phyloP scores from a whole-genome alignment of 2,329 filamentous ascomycete species.

The Aspergillus japonicus region DNA sequence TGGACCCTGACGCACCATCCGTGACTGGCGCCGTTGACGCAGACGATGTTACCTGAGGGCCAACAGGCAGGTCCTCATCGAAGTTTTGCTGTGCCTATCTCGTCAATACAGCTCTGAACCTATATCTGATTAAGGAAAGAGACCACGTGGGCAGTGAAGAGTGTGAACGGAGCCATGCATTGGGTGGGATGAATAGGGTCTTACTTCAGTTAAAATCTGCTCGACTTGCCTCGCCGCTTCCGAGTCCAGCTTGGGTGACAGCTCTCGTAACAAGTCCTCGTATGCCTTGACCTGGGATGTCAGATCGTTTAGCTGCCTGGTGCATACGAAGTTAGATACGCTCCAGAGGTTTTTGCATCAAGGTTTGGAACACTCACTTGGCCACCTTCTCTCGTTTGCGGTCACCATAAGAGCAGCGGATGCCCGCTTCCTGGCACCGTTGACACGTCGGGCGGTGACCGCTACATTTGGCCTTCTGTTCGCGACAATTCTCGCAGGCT shows the following conservation, averaged over 20 bases:
- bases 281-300: slow-evolving; percentile 38
- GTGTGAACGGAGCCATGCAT: neutral
- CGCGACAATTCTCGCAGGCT: slow-evolving; percentile 47
- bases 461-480: slow-evolving; percentile 49
- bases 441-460: slow-evolving; percentile 45
- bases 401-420: slow-evolving; percentile 45
- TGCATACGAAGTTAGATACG: slow-evolving; percentile 12
- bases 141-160: neutral
- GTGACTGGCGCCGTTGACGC: slow-evolving; percentile 7
- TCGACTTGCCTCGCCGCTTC: slow-evolving; percentile 36
- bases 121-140: neutral
- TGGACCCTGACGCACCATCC: slow-evolving; percentile 13
- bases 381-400: slow-evolving; percentile 45
- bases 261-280: slow-evolving; percentile 34
- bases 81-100: slow-evolving; percentile 12
- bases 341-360: neutral
- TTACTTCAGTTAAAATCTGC: slow-evolving; percentile 35
- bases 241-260: slow-evolving; percentile 34
- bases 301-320: slow-evolving; percentile 41
- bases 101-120: slow-evolving; percentile 3
- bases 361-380: slow-evolving; percentile 34
- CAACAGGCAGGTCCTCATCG: slow-evolving; percentile 12
- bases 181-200: slow-evolving; percentile 11
- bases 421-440: slow-evolving; percentile 43
- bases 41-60: slow-evolving; percentile 15